Percentiles rank a stretch among this genome's conserved stretches.
These are phyloP conservation scores for Aspergillus funiculosus DNA, from an alignment of 495 filamentous ascomycete species.

Conservation along the genomic window DNA sequence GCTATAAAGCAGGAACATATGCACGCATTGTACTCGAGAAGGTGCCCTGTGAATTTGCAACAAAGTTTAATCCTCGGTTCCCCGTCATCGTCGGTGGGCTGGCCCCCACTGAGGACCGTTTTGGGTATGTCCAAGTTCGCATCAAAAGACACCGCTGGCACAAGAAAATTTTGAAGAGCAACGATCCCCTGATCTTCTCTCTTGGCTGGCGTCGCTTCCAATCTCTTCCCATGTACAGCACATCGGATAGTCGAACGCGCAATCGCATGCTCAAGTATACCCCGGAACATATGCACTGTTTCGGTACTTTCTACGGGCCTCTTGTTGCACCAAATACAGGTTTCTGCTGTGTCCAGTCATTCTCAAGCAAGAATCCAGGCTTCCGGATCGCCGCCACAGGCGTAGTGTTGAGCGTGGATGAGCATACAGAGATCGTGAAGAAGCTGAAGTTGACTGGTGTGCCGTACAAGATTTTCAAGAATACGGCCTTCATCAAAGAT, in stretches of 20 bases:
- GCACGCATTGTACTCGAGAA: slow-evolving; percentile 81
- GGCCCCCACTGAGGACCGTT: slow-evolving; percentile 85
- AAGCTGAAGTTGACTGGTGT: slow-evolving; percentile 92
- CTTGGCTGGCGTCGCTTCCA: slow-evolving; percentile 97
- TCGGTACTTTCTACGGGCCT: slow-evolving; percentile 90
- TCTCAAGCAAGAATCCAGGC: slow-evolving; percentile 79
- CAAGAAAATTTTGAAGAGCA: slow-evolving; percentile 97
- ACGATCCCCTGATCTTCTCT: slow-evolving; percentile 94
- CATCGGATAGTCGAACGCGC: slow-evolving; percentile 83
- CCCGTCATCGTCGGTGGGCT: slow-evolving; percentile 88
- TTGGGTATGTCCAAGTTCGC: slow-evolving; percentile 88
- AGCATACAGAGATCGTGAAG: slow-evolving; percentile 94
- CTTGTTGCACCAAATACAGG: slow-evolving; percentile 92
- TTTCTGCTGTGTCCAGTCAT: slow-evolving; percentile 88
- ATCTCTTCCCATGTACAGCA: slow-evolving; percentile 84
- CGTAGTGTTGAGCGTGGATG: slow-evolving; percentile 86
- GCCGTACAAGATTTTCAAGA: slow-evolving; percentile 98
- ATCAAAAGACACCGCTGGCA: slow-evolving; percentile 98
- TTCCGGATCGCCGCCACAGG: slow-evolving; percentile 94
- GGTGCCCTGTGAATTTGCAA: slow-evolving; percentile 85
- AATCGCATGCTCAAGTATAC: slow-evolving; percentile 98
- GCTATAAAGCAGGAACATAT: slow-evolving; percentile 89
- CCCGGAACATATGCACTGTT: slow-evolving; percentile 97
- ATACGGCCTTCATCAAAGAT: slow-evolving; percentile 97
- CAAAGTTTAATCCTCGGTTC: slow-evolving; percentile 76